Conservation (phyloP, 257 asterid genomes). For the Eustoma russellianum region DNA sequence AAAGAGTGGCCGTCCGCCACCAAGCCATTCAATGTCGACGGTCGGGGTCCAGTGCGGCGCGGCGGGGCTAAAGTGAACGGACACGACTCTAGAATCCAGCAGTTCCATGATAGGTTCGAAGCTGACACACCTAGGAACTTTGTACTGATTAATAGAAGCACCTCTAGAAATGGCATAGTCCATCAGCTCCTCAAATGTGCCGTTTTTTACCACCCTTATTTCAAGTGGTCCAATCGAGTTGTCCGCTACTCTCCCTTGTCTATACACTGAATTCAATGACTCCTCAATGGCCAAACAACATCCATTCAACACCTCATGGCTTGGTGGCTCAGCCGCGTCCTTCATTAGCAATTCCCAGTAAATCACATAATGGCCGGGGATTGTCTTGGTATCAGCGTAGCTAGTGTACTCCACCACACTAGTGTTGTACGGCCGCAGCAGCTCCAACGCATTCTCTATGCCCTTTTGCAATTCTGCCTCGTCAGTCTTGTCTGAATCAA, state of each 20-base stretch:
- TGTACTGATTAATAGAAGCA: constrained; percentile 78
- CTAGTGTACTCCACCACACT: constrained; percentile 65
- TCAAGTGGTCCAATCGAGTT: constrained; percentile 77
- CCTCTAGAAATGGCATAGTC: constrained; percentile 75
- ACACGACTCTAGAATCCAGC: constrained; percentile 56
- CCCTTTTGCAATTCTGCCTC: constrained; percentile 65
- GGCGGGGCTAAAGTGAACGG: constrained; percentile 54
- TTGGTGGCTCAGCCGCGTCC: constrained; percentile 24
- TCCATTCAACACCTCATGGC: constrained; percentile 25
- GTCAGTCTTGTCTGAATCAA: constrained; percentile 70
- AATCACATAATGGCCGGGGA: constrained; percentile 78
- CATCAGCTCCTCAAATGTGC: constrained; percentile 82
- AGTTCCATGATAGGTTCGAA: constrained; percentile 64
- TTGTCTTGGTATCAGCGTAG: constrained; percentile 45
- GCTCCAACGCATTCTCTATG: constrained; percentile 37
- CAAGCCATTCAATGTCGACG: constrained; percentile 18
- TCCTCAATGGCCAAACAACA: constrained; percentile 67
- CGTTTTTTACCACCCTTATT: constrained; percentile 56
- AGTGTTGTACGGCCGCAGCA: constrained; percentile 25
- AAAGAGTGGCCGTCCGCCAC: neutral
- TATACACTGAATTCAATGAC: constrained; percentile 59
- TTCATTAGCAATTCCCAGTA: constrained; percentile 61
- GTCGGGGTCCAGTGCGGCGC: constrained; percentile 63
- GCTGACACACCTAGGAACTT: constrained; percentile 81
- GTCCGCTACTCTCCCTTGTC: constrained; percentile 74